Conservation (phyloP, 2,329 filamentous ascomycete species). For the Pseudocercospora macadamiae region DNA sequence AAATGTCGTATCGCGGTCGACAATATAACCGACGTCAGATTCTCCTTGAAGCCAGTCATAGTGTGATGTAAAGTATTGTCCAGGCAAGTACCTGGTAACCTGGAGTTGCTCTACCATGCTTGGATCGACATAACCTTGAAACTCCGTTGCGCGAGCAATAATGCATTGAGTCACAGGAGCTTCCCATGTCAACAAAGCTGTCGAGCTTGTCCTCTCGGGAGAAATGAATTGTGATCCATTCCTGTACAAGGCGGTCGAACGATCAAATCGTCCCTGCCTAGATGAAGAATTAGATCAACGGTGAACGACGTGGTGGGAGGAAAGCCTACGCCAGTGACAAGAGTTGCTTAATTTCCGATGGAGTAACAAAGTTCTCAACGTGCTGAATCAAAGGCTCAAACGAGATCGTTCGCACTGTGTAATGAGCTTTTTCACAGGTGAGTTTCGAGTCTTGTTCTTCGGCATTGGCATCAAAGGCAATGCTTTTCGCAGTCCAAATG, state of each 20-base stretch:
- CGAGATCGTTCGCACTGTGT: conserved; percentile 3
- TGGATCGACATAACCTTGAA: neutral
- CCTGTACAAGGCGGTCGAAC: neutral
- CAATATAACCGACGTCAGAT: neutral
- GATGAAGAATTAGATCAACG: neutral
- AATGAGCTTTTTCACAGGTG: neutral
- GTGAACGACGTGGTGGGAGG: neutral
- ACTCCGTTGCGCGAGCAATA: neutral
- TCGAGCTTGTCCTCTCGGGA: neutral
- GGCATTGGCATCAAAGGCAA: neutral
- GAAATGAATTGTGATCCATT: neutral
- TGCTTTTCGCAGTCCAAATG: neutral
- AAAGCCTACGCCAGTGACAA: neutral
- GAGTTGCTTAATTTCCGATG: neutral
- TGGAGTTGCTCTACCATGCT: neutral
- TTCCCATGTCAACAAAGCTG: neutral
- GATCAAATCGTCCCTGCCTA: neutral
- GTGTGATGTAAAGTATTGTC: neutral
- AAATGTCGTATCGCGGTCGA: conserved; percentile 1
- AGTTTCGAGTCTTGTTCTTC: no score
- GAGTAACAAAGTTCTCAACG: conserved; percentile 6
- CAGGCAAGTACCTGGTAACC: neutral
- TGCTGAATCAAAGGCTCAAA: conserved; percentile 8
- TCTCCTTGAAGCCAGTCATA: neutral
- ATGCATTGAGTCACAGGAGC: neutral